Conservation (phyloP, 257 asterid species). For the Solanum sejunctum region DNA sequence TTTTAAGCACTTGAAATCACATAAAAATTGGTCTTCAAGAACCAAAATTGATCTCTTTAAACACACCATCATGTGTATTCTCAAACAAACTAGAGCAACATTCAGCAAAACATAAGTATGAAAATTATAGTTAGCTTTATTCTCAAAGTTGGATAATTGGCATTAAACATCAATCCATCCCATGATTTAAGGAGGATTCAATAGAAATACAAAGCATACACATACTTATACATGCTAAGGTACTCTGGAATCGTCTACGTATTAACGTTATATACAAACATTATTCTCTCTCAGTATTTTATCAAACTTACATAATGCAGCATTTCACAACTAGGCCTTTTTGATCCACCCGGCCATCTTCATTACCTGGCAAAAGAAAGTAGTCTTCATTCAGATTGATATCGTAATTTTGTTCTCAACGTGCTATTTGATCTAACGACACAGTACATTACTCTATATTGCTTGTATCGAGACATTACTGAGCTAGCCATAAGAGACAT, state of each 20-base stretch:
- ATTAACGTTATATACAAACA: conserved; percentile 14
- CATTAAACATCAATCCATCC: neutral
- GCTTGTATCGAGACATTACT: neutral
- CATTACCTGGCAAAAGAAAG: conserved; percentile 38
- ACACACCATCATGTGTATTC: neutral
- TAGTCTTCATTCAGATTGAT: neutral
- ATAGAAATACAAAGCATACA: neutral
- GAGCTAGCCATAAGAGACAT: neutral
- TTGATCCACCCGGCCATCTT: conserved; percentile 62
- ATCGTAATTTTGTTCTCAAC: neutral
- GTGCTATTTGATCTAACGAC: neutral
- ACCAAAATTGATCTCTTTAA: neutral
- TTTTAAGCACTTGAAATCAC: neutral
- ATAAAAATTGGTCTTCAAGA: neutral
- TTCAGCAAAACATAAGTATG: neutral
- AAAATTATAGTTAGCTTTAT: neutral
- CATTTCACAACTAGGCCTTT: conserved; percentile 60
- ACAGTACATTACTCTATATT: neutral
- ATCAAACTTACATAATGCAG: conserved; percentile 42
- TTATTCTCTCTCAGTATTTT: neutral
- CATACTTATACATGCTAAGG: neutral
- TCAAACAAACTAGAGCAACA: neutral
- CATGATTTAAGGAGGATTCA: neutral
- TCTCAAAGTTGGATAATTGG: neutral
- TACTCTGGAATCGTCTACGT: neutral